phyloP scores from a whole-genome alignment of 768 basidiomycete genomes.

The Amanita fuliginea region DNA sequence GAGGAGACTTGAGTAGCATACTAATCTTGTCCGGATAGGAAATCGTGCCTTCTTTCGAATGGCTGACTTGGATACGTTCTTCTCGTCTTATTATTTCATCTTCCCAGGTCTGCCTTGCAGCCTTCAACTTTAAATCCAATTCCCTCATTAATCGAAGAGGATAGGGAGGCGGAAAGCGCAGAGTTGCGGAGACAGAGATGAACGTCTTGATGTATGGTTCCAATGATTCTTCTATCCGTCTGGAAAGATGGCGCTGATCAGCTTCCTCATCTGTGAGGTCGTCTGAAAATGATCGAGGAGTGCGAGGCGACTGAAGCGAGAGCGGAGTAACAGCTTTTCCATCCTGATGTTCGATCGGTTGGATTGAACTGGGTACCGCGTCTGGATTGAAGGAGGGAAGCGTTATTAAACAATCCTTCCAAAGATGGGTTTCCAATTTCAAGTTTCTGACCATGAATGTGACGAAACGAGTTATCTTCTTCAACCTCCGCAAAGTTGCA shows the following conservation, averaged over 20 bases:
- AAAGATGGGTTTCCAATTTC: slow-evolving; percentile 89
- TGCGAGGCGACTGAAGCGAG: neutral
- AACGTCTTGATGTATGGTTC: slow-evolving; percentile 78
- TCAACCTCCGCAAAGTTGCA: slow-evolving; percentile 72
- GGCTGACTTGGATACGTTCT: slow-evolving; percentile 40
- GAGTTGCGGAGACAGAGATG: slow-evolving; percentile 87
- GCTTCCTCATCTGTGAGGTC: slow-evolving; percentile 63
- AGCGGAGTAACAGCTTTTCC: neutral
- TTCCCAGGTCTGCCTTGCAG: slow-evolving; percentile 70
- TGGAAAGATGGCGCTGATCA: slow-evolving; percentile 56
- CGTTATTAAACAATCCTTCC: slow-evolving; percentile 81
- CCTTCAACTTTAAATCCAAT: slow-evolving; percentile 66
- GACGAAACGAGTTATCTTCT: slow-evolving; percentile 88
- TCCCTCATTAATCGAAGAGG: slow-evolving; percentile 83
- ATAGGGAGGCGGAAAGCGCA: slow-evolving; percentile 88
- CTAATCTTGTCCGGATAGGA: slow-evolving; percentile 15
- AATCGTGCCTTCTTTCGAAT: slow-evolving; percentile 31
- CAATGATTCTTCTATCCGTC: slow-evolving; percentile 72
- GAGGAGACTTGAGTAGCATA: neutral
- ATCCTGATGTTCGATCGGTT: slow-evolving; percentile 5
- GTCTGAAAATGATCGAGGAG: slow-evolving; percentile 14
- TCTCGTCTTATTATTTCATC: slow-evolving; percentile 76
- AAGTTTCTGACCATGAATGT: slow-evolving; percentile 88
- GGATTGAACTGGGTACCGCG: slow-evolving; percentile 43
- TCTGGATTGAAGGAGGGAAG: slow-evolving; percentile 55